Conservation (phyloP, 179 eudicot genomes). For the Nepenthes alata region DNA sequence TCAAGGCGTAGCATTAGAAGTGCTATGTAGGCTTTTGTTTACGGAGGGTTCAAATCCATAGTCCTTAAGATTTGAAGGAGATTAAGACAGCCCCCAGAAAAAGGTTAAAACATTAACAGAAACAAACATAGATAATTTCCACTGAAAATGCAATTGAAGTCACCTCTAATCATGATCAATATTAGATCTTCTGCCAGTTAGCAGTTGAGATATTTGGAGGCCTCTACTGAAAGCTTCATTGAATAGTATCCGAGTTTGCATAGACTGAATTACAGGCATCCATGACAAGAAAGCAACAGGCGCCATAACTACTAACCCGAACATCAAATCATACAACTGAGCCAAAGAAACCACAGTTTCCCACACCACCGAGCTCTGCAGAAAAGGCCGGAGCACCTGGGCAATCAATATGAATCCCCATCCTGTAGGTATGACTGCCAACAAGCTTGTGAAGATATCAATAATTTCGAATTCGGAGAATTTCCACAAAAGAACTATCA, state of each 20-base stretch:
- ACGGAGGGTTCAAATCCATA: no score
- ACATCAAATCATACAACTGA: constrained; percentile 67
- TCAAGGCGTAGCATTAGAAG: no score
- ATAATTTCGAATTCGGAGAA: constrained; percentile 39
- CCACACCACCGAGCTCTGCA: constrained; percentile 67
- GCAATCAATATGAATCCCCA: constrained; percentile 86
- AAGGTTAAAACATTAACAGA: no score
- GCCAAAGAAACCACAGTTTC: constrained; percentile 81
- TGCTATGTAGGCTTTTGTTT: no score
- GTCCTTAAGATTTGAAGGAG: no score
- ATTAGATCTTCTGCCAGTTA: constrained; percentile 50
- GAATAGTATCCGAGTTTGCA: constrained; percentile 93
- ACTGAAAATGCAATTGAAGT: not conserved
- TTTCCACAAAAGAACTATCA: constrained; percentile 39
- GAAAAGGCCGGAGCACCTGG: constrained; percentile 80
- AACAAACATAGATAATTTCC: no score
- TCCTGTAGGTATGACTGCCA: constrained; percentile 91
- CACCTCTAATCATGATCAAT: constrained; percentile 16
- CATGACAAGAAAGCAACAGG: constrained; percentile 81
- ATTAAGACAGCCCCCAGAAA: no score
- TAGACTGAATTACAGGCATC: constrained; percentile 94
- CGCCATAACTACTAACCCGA: constrained; percentile 70
- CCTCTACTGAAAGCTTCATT: constrained; percentile 94
- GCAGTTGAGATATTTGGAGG: constrained; percentile 74
- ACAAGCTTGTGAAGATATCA: constrained; percentile 59